phyloP scores from a whole-genome alignment of 176 grass and related monocot genomes.

The Carex littledalei region DNA sequence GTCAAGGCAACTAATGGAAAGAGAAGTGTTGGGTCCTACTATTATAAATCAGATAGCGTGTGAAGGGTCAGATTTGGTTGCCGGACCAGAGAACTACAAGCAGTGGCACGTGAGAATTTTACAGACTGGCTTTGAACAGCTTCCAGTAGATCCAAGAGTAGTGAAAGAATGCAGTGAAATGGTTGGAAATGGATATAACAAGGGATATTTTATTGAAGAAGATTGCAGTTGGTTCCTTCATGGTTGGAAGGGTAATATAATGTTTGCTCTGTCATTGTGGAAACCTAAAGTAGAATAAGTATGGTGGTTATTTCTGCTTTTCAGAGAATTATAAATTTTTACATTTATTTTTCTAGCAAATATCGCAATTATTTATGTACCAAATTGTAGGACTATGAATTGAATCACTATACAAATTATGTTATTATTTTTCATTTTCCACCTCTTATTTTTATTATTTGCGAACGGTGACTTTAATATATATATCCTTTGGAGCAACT shows the following conservation, averaged over 20 bases:
- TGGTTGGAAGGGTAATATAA: conserved; percentile 32
- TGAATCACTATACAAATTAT: no score
- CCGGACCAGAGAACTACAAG: not conserved
- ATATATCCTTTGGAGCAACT: no score
- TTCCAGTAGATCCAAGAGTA: conserved; percentile 13
- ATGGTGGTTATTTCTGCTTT: not conserved
- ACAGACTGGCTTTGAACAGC: conserved; percentile 20
- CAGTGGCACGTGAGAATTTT: conserved; percentile 29
- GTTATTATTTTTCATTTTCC: no score
- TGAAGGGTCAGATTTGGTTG: not conserved
- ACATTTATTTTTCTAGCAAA: not conserved
- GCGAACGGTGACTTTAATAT: no score
- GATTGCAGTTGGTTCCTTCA: conserved; percentile 27
- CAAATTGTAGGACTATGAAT: no score
- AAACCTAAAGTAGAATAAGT: not conserved
- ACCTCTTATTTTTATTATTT: no score
- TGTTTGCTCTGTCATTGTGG: conserved; percentile 18
- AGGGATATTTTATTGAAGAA: conserved; percentile 21
- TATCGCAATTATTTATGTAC: no score
- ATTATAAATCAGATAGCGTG: conserved; percentile 4
- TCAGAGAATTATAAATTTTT: not conserved
- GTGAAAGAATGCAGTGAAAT: not conserved
- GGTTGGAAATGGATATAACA: conserved; percentile 1
- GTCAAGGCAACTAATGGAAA: not conserved
- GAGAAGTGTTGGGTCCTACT: not conserved